These are phyloP conservation scores for Penicillium concentricum DNA, from an alignment of 2,329 filamentous ascomycete species.

Conservation along the genomic window DNA sequence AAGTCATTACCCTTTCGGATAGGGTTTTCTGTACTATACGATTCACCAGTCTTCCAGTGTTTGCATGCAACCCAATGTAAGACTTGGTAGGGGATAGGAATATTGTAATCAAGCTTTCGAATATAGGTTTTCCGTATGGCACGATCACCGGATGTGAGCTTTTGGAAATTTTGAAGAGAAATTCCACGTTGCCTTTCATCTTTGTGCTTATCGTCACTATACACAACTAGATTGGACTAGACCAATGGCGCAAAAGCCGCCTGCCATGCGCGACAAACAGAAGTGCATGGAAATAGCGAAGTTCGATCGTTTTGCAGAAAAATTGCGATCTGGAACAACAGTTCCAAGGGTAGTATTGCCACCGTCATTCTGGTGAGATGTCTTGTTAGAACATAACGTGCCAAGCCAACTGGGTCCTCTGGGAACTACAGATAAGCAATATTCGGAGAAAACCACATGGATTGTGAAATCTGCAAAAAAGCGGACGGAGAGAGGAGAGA, in stretches of 20 bases:
- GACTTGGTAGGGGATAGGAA: slow-evolving; percentile 9
- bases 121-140: slow-evolving; percentile 6
- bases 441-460: background rate
- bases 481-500: background rate
- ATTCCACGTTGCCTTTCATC: background rate
- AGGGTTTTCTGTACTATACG: slow-evolving; percentile 9
- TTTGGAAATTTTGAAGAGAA: slow-evolving; percentile 8
- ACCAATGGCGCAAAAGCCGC: slow-evolving; percentile 11
- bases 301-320: background rate
- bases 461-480: background rate
- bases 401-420: background rate
- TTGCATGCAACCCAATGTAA: slow-evolving; percentile 8
- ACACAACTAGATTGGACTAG: slow-evolving; percentile 9
- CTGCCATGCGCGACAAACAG: slow-evolving; percentile 19
- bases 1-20: slow-evolving; percentile 12
- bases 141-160: slow-evolving; percentile 5
- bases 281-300: slow-evolving; percentile 5
- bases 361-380: background rate
- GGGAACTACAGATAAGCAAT: background rate
- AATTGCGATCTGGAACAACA: background rate
- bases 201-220: slow-evolving; percentile 7
- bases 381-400: background rate
- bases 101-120: slow-evolving; percentile 7
- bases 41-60: background rate
- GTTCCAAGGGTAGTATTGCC: background rate